A percentile compares a stretch with the other conserved stretches of the same genome.
phyloP scores from a whole-genome alignment of 1,139 yeast genomes.

The Candida sp. region DNA sequence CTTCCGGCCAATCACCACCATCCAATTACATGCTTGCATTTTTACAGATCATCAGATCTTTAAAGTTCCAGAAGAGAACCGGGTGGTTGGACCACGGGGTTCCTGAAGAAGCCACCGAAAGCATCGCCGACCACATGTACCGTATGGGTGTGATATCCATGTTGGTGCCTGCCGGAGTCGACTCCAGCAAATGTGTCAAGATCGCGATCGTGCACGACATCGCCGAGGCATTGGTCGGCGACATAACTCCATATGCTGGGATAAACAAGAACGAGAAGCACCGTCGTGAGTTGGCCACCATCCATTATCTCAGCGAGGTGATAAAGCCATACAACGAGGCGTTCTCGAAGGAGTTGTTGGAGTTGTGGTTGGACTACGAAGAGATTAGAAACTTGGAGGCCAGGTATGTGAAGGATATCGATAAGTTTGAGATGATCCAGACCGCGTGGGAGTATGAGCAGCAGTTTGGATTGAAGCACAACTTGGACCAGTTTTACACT shows the following conservation, averaged over 20 bases:
- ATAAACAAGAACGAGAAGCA: slow-evolving; percentile 76
- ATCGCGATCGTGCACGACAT: slow-evolving; percentile 93
- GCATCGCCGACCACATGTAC: slow-evolving; percentile 96
- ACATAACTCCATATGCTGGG: slow-evolving; percentile 85
- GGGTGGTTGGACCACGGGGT: slow-evolving; percentile 91
- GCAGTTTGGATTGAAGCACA: slow-evolving; percentile 53
- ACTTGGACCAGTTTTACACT: slow-evolving; percentile 70
- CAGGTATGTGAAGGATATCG: slow-evolving; percentile 89
- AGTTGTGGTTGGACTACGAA: slow-evolving; percentile 92
- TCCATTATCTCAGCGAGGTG: slow-evolving; percentile 64
- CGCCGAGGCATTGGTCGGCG: slow-evolving; percentile 95
- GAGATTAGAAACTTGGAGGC: slow-evolving; percentile 84
- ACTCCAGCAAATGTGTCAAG: slow-evolving; percentile 68
- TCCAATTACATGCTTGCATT: slow-evolving; percentile 67
- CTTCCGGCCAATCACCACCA: slow-evolving; percentile 6
- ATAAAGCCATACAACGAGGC: slow-evolving; percentile 64
- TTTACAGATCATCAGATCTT: slow-evolving; percentile 72
- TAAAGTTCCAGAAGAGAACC: slow-evolving; percentile 85
- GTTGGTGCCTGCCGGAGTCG: slow-evolving; percentile 56
- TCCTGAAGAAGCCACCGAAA: slow-evolving; percentile 55
- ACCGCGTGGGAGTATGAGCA: slow-evolving; percentile 94
- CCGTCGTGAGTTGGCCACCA: slow-evolving; percentile 77
- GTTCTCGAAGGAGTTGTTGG: slow-evolving; percentile 70
- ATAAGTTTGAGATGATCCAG: slow-evolving; percentile 89
- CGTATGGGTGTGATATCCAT: slow-evolving; percentile 89